Evolutionary conservation across 2,329 filamentous ascomycete species (phyloP).

Genomic region (Penicillium sp.): DNA sequence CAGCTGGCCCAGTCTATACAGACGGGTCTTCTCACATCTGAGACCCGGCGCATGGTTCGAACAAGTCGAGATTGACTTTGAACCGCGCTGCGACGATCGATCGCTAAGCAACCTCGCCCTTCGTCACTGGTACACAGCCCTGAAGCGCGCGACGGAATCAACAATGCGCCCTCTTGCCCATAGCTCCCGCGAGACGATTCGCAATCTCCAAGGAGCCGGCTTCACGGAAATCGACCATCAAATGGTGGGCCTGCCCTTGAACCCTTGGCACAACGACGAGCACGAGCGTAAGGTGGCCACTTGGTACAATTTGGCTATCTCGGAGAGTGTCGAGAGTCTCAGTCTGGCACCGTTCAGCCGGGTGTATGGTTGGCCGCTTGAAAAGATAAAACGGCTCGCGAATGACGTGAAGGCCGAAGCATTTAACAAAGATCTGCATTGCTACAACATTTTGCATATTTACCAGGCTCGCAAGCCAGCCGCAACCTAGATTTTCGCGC

Average conservation of each 20-base stretch:
- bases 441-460: slow-evolving; percentile 63
- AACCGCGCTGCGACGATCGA: slow-evolving; percentile 70
- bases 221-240: slow-evolving; percentile 78
- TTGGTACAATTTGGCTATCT: slow-evolving; percentile 82
- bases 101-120: slow-evolving; percentile 60
- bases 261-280: slow-evolving; percentile 68
- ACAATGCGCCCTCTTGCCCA: slow-evolving; percentile 67
- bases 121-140: slow-evolving; percentile 67
- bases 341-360: slow-evolving; percentile 73
- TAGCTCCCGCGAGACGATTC: slow-evolving; percentile 58
- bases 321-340: slow-evolving; percentile 71
- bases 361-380: slow-evolving; percentile 60
- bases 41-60: slow-evolving; percentile 78
- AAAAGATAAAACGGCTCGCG: slow-evolving; percentile 66
- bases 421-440: slow-evolving; percentile 66
- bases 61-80: slow-evolving; percentile 86
- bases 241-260: slow-evolving; percentile 70
- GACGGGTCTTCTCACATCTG: slow-evolving; percentile 71
- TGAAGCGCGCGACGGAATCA: slow-evolving; percentile 68
- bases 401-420: slow-evolving; percentile 68
- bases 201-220: slow-evolving; percentile 67
- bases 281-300: slow-evolving; percentile 69
- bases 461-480: slow-evolving; percentile 45
- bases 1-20: slow-evolving; percentile 75
- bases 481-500: slow-evolving; percentile 9